Base-by-base conservation (phyloP, 1,284 basidiomycete genomes). In the Sphaerobolus stellatus region DNA sequence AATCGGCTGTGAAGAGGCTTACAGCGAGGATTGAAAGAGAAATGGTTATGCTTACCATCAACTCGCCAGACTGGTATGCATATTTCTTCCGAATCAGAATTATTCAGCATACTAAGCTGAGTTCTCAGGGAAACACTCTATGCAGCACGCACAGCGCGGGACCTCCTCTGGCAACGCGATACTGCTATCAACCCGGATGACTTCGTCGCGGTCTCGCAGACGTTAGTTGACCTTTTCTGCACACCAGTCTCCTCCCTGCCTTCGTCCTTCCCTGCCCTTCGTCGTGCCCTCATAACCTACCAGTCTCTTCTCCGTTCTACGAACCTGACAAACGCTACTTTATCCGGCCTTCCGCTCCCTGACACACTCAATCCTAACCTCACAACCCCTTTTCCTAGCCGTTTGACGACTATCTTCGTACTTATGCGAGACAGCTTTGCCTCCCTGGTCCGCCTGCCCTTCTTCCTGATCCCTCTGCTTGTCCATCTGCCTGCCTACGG, bases 171-270 rank as follows among this genome's bases (percentile, higher is more conserved):
- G 91, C 84, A 86, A 61, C 78, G 82, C 54, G 86, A 91, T 57
- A 79, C 80, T 55, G 79, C 82, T 38, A 82, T 97, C 52, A 77
- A 84, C 46, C 79, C 95, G 22, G 81, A 87, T 49, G 84, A 95
- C 56, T 94, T 89, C 65, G 85, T 92, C 18, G 69, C 77, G 13
- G 79, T 95, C 48, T 90, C 90, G n/a, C 94, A 98, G 69, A 94
- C 92, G 92, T 95, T 95, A 11, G 86, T 92, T 41, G 92, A 96
- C 72, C 77, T 95, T 41, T 92, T 95, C 70, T 80, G 86, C 14
- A 84, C 84, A 34, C 73, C 80, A 8, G n/a, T n/a, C n/a, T n/a
- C n/a, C n/a, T 77, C 85, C 64, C 73, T 80, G n/a, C 80, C 81
- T 4, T 73, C 80, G 14, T 82, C 84, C 61, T 77, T 88, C 64